Conservation (phyloP, 2,329 filamentous ascomycete genomes). For the Exophiala lecanii-corni region DNA sequence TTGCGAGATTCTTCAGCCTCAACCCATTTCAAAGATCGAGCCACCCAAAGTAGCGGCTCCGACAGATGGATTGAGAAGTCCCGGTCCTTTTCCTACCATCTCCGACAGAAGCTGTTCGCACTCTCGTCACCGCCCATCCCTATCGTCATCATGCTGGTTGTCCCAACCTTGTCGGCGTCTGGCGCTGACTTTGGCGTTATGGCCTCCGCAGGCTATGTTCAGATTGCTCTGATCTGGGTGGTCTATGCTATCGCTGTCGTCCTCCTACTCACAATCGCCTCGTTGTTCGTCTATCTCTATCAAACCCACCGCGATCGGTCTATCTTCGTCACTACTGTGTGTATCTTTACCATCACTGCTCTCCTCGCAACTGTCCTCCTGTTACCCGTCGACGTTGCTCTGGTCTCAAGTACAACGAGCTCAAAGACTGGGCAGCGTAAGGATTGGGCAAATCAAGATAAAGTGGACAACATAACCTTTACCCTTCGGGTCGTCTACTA, state of each 20-base stretch:
- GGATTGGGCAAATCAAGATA: conserved; percentile 84
- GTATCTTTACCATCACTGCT: conserved; percentile 79
- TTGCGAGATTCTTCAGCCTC: too few relatives aligned
- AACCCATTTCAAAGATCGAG: too few relatives aligned
- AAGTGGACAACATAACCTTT: conserved; percentile 70
- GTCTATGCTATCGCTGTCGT: conserved; percentile 79
- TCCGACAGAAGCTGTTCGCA: too few relatives aligned
- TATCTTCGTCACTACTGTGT: conserved; percentile 72
- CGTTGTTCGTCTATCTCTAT: conserved; percentile 86
- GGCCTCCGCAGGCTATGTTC: conserved; percentile 58
- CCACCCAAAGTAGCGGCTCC: too few relatives aligned
- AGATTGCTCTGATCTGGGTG: conserved; percentile 90
- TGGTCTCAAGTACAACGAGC: conserved; percentile 83
- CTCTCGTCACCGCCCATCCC: too few relatives aligned
- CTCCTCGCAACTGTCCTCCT: conserved; percentile 89
- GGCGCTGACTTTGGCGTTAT: too few relatives aligned
- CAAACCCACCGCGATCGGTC: conserved; percentile 85
- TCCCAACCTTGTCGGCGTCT: too few relatives aligned
- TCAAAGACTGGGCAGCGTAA: conserved; percentile 76
- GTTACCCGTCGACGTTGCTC: conserved; percentile 88
- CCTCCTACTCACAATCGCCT: conserved; percentile 70
- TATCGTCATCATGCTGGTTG: too few relatives aligned
- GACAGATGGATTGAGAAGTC: too few relatives aligned
- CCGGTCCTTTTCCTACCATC: too few relatives aligned
- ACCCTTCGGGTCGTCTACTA: conserved; percentile 90